Conservation (phyloP, 495 filamentous ascomycete genomes). For the Lophiostoma macrostomum region DNA sequence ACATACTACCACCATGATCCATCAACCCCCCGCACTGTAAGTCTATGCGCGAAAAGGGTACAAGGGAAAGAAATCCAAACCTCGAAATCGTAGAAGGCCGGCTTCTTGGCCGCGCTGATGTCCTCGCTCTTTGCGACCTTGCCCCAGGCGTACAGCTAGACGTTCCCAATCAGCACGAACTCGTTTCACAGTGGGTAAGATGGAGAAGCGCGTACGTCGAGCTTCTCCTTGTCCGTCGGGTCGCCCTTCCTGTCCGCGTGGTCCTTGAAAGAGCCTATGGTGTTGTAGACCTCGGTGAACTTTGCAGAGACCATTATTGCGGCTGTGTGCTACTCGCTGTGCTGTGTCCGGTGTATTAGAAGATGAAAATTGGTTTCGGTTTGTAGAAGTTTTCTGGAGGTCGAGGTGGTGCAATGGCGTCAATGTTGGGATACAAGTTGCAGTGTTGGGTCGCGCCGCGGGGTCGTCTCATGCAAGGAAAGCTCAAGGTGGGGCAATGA, state of each 20-base stretch:
- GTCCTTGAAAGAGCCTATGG: slow-evolving; percentile 60
- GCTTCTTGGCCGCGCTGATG: slow-evolving; percentile 44
- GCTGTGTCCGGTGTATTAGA: neutral
- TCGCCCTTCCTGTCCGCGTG: too few relatives aligned
- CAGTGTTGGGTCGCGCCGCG: too few relatives aligned
- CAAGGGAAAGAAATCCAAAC: slow-evolving; percentile 37
- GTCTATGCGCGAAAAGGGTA: neutral
- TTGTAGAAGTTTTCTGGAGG: too few relatives aligned
- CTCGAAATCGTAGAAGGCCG: slow-evolving; percentile 54
- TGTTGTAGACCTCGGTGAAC: slow-evolving; percentile 55
- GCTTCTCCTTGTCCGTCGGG: slow-evolving; percentile 52
- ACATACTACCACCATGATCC: neutral
- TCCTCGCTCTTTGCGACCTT: slow-evolving; percentile 52
- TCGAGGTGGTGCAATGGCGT: too few relatives aligned
- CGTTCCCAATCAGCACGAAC: neutral
- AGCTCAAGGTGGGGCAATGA: too few relatives aligned
- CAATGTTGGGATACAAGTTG: too few relatives aligned
- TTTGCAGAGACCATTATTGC: slow-evolving; percentile 10
- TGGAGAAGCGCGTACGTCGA: slow-evolving; percentile 49
- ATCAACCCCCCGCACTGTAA: neutral
- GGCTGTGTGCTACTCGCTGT: neutral
- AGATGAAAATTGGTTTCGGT: too few relatives aligned
- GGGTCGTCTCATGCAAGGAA: too few relatives aligned
- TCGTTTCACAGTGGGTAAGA: too few relatives aligned
- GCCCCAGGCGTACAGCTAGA: slow-evolving; percentile 58